These are phyloP conservation scores for Adansonia gregorii DNA, from an alignment of 441 rosid species.

Conservation along the genomic window DNA sequence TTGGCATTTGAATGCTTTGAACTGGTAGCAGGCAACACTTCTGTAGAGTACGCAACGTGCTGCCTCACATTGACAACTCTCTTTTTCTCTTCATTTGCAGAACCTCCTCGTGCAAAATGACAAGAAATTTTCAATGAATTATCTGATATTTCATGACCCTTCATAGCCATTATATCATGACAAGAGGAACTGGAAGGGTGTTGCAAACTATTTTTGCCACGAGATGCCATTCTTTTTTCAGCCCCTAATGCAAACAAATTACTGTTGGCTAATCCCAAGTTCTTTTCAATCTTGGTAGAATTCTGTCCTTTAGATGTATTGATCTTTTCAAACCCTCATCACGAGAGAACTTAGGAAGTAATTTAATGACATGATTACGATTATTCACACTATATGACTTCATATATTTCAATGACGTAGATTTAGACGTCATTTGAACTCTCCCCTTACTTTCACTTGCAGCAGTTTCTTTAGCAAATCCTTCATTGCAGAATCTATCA, in stretches of 20 bases:
- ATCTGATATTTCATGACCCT: slow-evolving; percentile 20
- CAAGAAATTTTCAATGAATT: slow-evolving; percentile 11
- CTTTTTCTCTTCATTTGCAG: slow-evolving; percentile 18
- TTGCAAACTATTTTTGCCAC: slow-evolving; percentile 11
- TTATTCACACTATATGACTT: slow-evolving; percentile 21
- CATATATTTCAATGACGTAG: slow-evolving; percentile 31
- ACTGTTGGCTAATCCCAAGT: background rate
- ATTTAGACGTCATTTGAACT: slow-evolving; percentile 23
- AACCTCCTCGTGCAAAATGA: slow-evolving; percentile 14
- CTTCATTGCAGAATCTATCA: slow-evolving; percentile 9
- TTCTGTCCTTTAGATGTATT: slow-evolving; percentile 20
- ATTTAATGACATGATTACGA: slow-evolving; percentile 17
- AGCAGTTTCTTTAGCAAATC: slow-evolving; percentile 5
- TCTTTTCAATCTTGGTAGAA: slow-evolving; percentile 4
- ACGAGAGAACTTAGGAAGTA: slow-evolving; percentile 20
- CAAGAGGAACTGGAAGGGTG: slow-evolving; percentile 16
- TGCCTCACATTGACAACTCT: slow-evolving; percentile 20
- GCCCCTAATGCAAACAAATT: slow-evolving; percentile 3
- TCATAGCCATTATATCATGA: slow-evolving; percentile 14
- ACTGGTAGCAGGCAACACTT: slow-evolving; percentile 10
- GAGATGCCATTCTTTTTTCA: slow-evolving; percentile 17
- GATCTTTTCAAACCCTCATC: slow-evolving; percentile 26
- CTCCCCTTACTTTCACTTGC: slow-evolving; percentile 23
- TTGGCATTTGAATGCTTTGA: slow-evolving; percentile 18
- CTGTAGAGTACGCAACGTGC: slow-evolving; percentile 21